Conservation (phyloP, 768 basidiomycete species). For the Mycena rosella region DNA sequence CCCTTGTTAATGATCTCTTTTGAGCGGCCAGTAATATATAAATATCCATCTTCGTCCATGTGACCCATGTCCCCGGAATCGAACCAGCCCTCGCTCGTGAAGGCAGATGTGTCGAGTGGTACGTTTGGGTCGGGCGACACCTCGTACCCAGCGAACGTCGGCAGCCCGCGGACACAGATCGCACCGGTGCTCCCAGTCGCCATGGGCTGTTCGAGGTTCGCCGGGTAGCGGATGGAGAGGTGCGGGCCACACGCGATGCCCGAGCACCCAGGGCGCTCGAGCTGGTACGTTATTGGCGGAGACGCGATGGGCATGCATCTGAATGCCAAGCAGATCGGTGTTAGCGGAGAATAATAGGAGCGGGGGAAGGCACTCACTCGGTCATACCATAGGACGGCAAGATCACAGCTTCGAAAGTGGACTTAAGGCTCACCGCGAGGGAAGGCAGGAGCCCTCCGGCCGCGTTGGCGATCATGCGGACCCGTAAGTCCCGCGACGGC, state of each 20-base stretch:
- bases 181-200: slow-evolving; percentile 60
- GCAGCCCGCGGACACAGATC: slow-evolving; percentile 66
- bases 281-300: slow-evolving; percentile 56
- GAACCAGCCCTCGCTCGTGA: slow-evolving; percentile 66
- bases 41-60: slow-evolving; percentile 60
- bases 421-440: slow-evolving; percentile 61
- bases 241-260: slow-evolving; percentile 63
- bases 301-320: slow-evolving; percentile 66
- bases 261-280: slow-evolving; percentile 62
- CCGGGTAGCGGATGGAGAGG: slow-evolving; percentile 56
- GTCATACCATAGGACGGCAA: slow-evolving; percentile 74
- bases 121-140: slow-evolving; percentile 55
- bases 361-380: slow-evolving; percentile 46
- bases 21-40: slow-evolving; percentile 68
- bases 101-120: slow-evolving; percentile 60
- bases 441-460: slow-evolving; percentile 68
- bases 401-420: slow-evolving; percentile 65
- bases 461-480: slow-evolving; percentile 63
- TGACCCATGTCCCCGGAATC: slow-evolving; percentile 63
- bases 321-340: slow-evolving; percentile 10
- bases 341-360: slow-evolving; percentile 12
- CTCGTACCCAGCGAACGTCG: slow-evolving; percentile 67
- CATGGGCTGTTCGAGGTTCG: slow-evolving; percentile 52
- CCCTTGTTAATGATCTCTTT: slow-evolving; percentile 74
- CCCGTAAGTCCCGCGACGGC: slow-evolving; percentile 50